Conservation (phyloP, 345 rosid genomes). For the Cardiospermum halicacabum region DNA sequence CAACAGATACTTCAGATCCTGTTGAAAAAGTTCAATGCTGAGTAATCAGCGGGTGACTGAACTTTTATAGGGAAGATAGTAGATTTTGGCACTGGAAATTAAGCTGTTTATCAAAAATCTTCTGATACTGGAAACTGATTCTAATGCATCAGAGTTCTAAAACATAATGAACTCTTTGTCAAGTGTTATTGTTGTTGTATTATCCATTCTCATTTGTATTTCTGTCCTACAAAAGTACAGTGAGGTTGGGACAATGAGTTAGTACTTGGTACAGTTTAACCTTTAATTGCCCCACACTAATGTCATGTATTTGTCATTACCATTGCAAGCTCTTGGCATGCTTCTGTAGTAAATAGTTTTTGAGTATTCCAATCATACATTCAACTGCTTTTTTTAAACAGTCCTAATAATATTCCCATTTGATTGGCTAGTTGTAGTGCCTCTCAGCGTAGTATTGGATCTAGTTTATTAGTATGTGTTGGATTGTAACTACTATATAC, state of each 20-base stretch:
- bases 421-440: background rate
- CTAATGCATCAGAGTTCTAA: background rate
- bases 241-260: background rate
- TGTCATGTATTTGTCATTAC: background rate
- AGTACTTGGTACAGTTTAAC: background rate
- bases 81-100: background rate
- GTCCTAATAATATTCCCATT: background rate
- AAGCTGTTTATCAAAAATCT: background rate
- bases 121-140: background rate
- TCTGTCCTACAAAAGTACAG: background rate
- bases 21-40: background rate
- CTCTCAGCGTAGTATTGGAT: background rate
- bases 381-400: background rate
- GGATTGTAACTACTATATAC: background rate
- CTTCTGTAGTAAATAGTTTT: background rate
- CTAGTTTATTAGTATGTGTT: background rate
- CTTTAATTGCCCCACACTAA: background rate
- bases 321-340: background rate
- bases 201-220: background rate
- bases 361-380: background rate
- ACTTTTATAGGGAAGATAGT: background rate
- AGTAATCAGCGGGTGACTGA: background rate
- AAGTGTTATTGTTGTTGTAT: background rate
- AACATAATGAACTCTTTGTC: background rate
- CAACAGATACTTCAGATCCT: background rate